phyloP scores from a whole-genome alignment of 2,329 filamentous ascomycete genomes.

The Chaetomium strumarium region DNA sequence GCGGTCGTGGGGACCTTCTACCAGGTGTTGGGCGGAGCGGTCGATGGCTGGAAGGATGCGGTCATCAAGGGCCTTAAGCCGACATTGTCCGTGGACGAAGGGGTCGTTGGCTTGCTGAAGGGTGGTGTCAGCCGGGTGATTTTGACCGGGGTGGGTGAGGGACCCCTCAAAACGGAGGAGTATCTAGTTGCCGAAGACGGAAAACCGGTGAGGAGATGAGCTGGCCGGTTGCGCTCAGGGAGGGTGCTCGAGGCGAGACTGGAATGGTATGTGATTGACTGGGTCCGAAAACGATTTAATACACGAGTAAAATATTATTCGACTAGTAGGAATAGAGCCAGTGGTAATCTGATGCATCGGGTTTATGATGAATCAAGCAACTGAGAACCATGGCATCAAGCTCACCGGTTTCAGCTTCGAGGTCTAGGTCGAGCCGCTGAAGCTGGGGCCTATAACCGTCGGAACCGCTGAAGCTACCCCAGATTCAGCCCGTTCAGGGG shows the following conservation, averaged over 20 bases:
- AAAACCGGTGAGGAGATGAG: slow-evolving; percentile 35
- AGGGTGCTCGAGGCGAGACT: no score
- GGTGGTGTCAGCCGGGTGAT: slow-evolving; percentile 85
- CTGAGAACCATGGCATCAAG: no score
- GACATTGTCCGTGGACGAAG: slow-evolving; percentile 56
- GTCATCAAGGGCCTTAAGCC: slow-evolving; percentile 44
- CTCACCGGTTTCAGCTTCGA: no score
- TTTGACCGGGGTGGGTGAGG: slow-evolving; percentile 84
- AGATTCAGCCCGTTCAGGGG: slow-evolving; percentile 1
- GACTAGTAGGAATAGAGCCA: no score
- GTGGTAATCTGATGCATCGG: no score
- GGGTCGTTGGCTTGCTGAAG: slow-evolving; percentile 60
- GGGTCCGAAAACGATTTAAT: no score
- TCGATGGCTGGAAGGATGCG: slow-evolving; percentile 67
- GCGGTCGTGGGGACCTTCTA: slow-evolving; percentile 75
- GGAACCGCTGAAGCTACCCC: background rate
- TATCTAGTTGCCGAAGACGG: slow-evolving; percentile 67
- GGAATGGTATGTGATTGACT: no score
- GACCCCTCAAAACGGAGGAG: slow-evolving; percentile 73
- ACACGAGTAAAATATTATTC: no score
- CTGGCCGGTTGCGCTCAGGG: background rate
- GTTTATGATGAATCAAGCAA: no score
- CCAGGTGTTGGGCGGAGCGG: slow-evolving; percentile 48
- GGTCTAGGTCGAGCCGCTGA: no score
- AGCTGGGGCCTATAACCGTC: background rate